Conservation (phyloP, 345 rosid species). For the Noccaea bulbosa region DNA sequence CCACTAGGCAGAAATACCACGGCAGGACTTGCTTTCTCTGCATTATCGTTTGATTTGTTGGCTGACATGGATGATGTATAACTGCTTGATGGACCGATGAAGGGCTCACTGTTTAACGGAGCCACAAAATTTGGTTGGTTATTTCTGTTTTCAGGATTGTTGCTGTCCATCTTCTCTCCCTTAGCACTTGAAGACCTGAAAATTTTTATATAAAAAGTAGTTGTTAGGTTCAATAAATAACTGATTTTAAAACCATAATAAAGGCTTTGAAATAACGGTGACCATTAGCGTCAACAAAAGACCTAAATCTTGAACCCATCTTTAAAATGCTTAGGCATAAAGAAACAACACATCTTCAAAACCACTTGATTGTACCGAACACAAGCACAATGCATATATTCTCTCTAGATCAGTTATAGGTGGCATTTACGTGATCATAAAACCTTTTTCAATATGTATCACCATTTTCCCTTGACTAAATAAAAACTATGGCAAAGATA, state of each 20-base stretch:
- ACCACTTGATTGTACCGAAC: not conserved
- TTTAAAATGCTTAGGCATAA: not conserved
- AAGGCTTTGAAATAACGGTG: not conserved
- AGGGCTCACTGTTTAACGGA: slow-evolving; percentile 63
- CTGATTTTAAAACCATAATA: not conserved
- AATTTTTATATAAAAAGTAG: not conserved
- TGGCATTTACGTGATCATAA: too few species aligned
- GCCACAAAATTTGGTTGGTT: slow-evolving; percentile 46
- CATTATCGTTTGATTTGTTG: not conserved
- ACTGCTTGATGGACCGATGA: slow-evolving; percentile 45
- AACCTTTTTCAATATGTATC: too few species aligned
- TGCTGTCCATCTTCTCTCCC: not conserved
- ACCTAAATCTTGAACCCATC: not conserved
- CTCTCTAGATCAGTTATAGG: too few species aligned
- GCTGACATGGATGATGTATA: not conserved
- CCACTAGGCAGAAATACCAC: slow-evolving; percentile 50
- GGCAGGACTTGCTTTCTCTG: slow-evolving; percentile 44
- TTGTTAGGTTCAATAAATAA: not conserved
- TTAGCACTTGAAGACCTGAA: not conserved
- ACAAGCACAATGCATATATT: not conserved
- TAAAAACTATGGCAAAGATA: too few species aligned
- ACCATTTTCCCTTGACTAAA: too few species aligned
- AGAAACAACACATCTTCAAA: not conserved
- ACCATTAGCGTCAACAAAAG: not conserved
- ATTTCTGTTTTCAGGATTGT: not conserved